Evolutionary conservation across 208 protist genomes (phyloP), one percentile per base, ranked within the genome.

Genomic region (Trypanosoma scelopori): DNA sequence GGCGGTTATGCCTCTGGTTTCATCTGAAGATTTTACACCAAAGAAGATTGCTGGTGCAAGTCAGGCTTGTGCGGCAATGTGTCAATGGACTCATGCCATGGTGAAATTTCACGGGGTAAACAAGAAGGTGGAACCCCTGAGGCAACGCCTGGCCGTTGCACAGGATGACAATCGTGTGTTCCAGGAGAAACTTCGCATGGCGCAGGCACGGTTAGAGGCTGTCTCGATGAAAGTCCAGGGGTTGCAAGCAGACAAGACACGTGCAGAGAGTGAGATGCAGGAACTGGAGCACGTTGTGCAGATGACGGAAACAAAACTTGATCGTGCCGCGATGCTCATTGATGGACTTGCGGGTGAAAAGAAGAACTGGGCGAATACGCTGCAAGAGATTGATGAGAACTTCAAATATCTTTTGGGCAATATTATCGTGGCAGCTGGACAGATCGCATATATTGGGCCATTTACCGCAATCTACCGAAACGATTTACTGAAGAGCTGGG

Each of bases 31-130:
- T 56, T 99, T 99, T 72, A 93, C 87, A 35, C 94, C 97, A 9
- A 93, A 96, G 76, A 97, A 94, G 76, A 97, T 97, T 81, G 85
- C 91, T 6, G 94, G 92, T 27, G 96, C 95, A 6, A 98, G 95
- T 66, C 91, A 97, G 72, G 98, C 98, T 4, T 99, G 97, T 74
- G 97, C 96, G 11, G 97, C 98, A 16, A 98, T 99, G 87, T 99
- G 98, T 66, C 87, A 97, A 74, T 99, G 98, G 98, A 98, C 98
- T 9, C 89, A 97, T 58, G 97, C 98, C 30, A 99, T 99, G 97
- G 86, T 98, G 61, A 97, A 93, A 61, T 99, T 98, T 77, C 90
- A 99, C 74, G 79, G 89, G 70, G 97, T 98, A 30, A 93, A 95
- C 72, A 97, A 97, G 74, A 91, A 93, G 59, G 97, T 99, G 2